phyloP scores from a whole-genome alignment of 768 basidiomycete genomes.

The Suillus tomentosus region DNA sequence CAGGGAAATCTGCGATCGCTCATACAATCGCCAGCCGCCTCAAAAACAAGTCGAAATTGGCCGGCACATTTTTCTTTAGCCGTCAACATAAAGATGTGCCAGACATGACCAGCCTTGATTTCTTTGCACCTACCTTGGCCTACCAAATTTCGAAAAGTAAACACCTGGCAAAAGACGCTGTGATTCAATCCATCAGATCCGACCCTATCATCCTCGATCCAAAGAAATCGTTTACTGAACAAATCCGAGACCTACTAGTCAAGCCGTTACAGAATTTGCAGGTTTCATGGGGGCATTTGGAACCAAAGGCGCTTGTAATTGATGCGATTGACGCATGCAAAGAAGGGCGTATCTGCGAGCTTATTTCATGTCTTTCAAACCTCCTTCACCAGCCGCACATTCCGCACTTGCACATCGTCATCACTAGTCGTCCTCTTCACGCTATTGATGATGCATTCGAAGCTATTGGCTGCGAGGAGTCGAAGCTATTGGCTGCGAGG shows the following conservation, averaged over 20 bases:
- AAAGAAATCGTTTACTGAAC: not conserved
- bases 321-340: constrained; percentile 3
- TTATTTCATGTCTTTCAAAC: not conserved
- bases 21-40: not conserved
- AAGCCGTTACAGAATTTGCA: not conserved
- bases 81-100: not conserved
- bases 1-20: constrained; percentile 5
- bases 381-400: constrained; percentile 1
- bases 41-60: not conserved
- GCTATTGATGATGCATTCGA: constrained; percentile 1
- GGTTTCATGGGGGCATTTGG: not conserved
- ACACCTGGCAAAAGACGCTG: not conserved
- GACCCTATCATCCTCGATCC: constrained; percentile 7
- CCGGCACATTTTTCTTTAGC: constrained; percentile 1
- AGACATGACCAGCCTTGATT: not conserved
- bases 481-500: not conserved
- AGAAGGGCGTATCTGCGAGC: not conserved
- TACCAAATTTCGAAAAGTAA: constrained; percentile 1
- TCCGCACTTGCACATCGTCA: not conserved
- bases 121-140: not conserved
- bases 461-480: too few relatives aligned
- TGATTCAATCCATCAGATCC: not conserved
- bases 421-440: not conserved
- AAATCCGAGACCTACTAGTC: not conserved
- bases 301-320: constrained; percentile 5